Percentiles rank a stretch among this genome's conserved stretches.
Conservation (phyloP, 345 rosid species). For the Rhodamnia rubescens region DNA sequence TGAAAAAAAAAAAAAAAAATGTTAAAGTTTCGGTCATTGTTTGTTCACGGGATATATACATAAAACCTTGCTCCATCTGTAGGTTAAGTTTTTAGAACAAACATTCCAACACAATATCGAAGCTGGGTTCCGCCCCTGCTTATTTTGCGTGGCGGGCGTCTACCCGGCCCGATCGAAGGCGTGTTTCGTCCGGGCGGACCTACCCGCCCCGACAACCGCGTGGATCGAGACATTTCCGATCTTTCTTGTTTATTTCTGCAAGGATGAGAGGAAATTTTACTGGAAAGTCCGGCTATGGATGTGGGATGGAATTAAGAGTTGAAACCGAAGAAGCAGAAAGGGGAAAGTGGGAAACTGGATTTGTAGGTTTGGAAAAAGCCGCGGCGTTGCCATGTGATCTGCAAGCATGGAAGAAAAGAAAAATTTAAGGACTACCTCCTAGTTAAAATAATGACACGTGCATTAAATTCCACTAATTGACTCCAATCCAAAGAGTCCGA, state of each 20-base stretch:
- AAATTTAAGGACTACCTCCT: neutral
- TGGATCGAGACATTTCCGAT: neutral
- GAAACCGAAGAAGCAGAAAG: neutral
- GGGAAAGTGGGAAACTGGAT: neutral
- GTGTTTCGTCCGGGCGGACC: neutral
- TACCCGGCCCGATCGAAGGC: rapidly evolving
- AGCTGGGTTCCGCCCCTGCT: rapidly evolving
- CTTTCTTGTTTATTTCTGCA: neutral
- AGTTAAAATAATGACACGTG: neutral
- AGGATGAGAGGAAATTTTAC: neutral
- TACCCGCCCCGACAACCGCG: neutral
- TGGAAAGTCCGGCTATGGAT: neutral
- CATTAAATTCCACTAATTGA: neutral
- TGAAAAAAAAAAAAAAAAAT: neutral
- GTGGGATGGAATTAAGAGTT: neutral
- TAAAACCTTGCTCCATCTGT: too few species aligned
- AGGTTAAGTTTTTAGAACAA: too few species aligned
- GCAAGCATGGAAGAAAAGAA: neutral
- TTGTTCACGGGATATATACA: neutral
- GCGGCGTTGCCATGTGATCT: neutral
- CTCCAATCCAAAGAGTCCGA: neutral
- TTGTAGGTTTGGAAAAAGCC: neutral
- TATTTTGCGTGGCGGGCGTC: rapidly evolving
- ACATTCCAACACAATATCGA: rapidly evolving
- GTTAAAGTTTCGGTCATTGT: neutral